Evolutionary conservation across 2,329 filamentous ascomycete genomes (phyloP).

Genomic region (Acarospora socialis): DNA sequence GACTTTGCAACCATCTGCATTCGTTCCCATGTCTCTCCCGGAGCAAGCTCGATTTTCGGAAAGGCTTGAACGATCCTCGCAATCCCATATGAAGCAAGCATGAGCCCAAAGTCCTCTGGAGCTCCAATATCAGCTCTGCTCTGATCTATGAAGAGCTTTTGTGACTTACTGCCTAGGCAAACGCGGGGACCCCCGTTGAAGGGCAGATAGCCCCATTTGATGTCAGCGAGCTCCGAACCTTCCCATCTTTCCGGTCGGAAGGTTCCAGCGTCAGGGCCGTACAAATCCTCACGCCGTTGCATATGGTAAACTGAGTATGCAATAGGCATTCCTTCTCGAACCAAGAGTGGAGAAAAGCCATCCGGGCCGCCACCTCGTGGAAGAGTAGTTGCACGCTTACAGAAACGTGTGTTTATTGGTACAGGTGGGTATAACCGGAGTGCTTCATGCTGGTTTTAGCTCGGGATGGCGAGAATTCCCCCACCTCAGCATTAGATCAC

Average conservation of each 20-base stretch:
- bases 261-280: slow-evolving; percentile 15
- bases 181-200: slow-evolving; percentile 7
- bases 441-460: slow-evolving; percentile 1
- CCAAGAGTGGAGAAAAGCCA: slow-evolving; percentile 3
- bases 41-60: slow-evolving; percentile 9
- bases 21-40: slow-evolving; percentile 1
- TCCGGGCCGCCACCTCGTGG: slow-evolving; percentile 8
- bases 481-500: no score
- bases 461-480: not conserved
- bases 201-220: slow-evolving; percentile 7
- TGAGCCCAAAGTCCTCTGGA: slow-evolving; percentile 10
- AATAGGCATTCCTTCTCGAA: slow-evolving; percentile 6
- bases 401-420: slow-evolving; percentile 8
- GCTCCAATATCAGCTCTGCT: no score
- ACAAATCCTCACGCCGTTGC: slow-evolving; percentile 16
- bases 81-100: slow-evolving; percentile 11
- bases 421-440: slow-evolving; percentile 14
- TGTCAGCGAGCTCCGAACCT: slow-evolving; percentile 5
- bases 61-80: slow-evolving; percentile 9
- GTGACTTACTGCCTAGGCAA: slow-evolving; percentile 8
- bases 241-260: slow-evolving; percentile 17
- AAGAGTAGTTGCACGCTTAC: slow-evolving; percentile 6
- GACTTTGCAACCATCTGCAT: slow-evolving; percentile 10
- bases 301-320: slow-evolving; percentile 12
- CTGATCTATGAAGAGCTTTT: not conserved